phyloP scores from a whole-genome alignment of 2,329 filamentous ascomycete species.

The Apiospora phragmitis region DNA sequence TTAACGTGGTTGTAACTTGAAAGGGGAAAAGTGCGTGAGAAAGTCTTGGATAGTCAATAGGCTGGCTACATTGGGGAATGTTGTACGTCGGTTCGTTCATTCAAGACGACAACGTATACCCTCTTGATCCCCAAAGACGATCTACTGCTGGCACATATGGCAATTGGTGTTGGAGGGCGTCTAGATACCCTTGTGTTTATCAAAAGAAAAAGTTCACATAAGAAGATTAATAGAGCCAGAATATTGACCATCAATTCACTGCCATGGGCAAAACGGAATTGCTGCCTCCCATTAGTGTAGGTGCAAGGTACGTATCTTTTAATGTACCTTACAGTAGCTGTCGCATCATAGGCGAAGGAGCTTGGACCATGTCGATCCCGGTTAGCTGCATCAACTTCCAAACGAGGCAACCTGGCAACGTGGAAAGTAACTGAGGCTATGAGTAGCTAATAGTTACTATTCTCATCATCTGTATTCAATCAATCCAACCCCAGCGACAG shows the following conservation, averaged over 20 bases:
- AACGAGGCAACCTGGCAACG: constrained; percentile 1
- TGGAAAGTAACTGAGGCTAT: background rate
- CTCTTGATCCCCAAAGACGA: background rate
- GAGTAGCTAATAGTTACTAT: too few relatives aligned
- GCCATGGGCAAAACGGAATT: background rate
- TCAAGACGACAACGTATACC: background rate
- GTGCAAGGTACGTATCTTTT: background rate
- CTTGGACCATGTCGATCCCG: constrained; percentile 5
- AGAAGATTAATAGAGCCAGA: background rate
- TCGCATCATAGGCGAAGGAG: background rate
- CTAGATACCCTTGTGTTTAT: constrained; percentile 5
- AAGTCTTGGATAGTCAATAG: background rate
- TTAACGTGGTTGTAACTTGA: background rate
- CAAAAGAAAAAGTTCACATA: background rate
- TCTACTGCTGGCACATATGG: background rate
- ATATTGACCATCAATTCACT: background rate
- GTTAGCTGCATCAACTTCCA: constrained; percentile 1
- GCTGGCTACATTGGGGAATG: background rate
- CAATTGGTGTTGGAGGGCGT: background rate
- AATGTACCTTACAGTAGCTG: background rate
- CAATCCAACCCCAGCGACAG: background rate
- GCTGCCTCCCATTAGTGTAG: too few relatives aligned
- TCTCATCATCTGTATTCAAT: background rate
- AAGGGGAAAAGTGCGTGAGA: background rate
- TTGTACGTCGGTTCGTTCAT: background rate